These are phyloP conservation scores for Tricholoma matsutake DNA, from an alignment of 768 basidiomycete genomes.

Conservation along the genomic window DNA sequence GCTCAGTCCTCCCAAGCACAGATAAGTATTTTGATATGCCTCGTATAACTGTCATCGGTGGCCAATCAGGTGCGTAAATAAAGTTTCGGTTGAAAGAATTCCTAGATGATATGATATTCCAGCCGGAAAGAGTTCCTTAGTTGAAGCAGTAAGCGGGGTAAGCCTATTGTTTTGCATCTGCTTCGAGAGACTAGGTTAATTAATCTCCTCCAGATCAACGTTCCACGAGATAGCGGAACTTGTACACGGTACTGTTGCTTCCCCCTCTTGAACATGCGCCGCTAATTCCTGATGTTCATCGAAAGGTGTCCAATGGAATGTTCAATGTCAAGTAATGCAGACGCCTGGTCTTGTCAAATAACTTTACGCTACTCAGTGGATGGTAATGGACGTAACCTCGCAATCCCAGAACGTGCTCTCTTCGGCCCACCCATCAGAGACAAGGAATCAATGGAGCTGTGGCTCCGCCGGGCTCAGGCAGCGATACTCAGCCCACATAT, in stretches of 20 bases:
- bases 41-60: conserved; percentile 51
- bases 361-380: conserved; percentile 29
- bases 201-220: conserved; percentile 43
- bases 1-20: conserved; percentile 26
- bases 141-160: conserved; percentile 57
- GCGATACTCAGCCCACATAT: conserved; percentile 49
- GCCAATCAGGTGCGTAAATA: conserved; percentile 11
- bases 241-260: conserved; percentile 44
- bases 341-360: conserved; percentile 43
- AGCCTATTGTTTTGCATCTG: conserved; percentile 11
- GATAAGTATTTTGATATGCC: conserved; percentile 41
- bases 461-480: conserved; percentile 57
- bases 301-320: conserved; percentile 53
- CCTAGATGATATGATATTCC: conserved; percentile 14
- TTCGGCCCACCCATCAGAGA: conserved; percentile 45
- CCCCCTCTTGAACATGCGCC: not conserved
- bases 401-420: conserved; percentile 5
- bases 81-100: conserved; percentile 28
- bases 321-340: conserved; percentile 38
- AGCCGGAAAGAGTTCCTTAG: conserved; percentile 61
- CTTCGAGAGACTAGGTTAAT: not conserved
- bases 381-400: conserved; percentile 21
- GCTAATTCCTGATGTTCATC: not conserved
- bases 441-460: conserved; percentile 44
- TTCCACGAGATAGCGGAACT: conserved; percentile 60